These are phyloP conservation scores for Tolypocladium inflatum DNA, from an alignment of 2,329 filamentous ascomycete genomes.

Conservation along the genomic window DNA sequence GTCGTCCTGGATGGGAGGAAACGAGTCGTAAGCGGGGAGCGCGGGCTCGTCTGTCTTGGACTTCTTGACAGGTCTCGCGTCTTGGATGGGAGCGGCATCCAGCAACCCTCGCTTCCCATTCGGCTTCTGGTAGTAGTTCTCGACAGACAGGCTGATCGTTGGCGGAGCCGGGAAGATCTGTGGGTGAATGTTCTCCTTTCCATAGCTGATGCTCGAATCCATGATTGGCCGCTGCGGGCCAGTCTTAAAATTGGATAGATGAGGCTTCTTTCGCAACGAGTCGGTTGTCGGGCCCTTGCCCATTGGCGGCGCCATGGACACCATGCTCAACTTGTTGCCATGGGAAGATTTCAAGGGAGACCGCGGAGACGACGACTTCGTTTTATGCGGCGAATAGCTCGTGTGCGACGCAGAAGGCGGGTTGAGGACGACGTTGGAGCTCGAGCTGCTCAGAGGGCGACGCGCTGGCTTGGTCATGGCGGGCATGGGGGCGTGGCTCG, in stretches of 20 bases:
- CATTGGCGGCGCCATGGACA: slow-evolving; percentile 57
- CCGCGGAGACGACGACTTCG: slow-evolving; percentile 49
- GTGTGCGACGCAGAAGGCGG: slow-evolving; percentile 44
- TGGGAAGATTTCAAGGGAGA: slow-evolving; percentile 43
- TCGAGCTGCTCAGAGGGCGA: slow-evolving; percentile 38
- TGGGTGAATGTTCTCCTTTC: slow-evolving; percentile 49
- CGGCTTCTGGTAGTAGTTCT: slow-evolving; percentile 43
- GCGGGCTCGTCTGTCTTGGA: slow-evolving; percentile 45
- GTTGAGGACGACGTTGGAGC: slow-evolving; percentile 58
- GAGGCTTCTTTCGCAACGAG: slow-evolving; percentile 58
- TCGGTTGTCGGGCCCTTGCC: slow-evolving; percentile 48
- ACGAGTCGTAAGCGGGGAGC: slow-evolving; percentile 66
- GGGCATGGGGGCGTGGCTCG: slow-evolving; percentile 49
- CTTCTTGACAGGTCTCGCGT: slow-evolving; percentile 60
- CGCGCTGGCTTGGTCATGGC: slow-evolving; percentile 36
- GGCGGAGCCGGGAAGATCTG: slow-evolving; percentile 38
- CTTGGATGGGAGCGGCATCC: slow-evolving; percentile 65
- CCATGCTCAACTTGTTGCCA: slow-evolving; percentile 54
- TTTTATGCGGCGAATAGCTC: slow-evolving; percentile 62
- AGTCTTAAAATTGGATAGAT: slow-evolving; percentile 50
- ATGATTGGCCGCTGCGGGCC: slow-evolving; percentile 42
- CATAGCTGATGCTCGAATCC: slow-evolving; percentile 29
- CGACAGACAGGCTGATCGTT: slow-evolving; percentile 38
- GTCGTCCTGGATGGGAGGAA: slow-evolving; percentile 74
- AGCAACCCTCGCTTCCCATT: slow-evolving; percentile 53